Base-by-base conservation (phyloP, 2,329 filamentous ascomycete genomes). In the Trichophyton simii region DNA sequence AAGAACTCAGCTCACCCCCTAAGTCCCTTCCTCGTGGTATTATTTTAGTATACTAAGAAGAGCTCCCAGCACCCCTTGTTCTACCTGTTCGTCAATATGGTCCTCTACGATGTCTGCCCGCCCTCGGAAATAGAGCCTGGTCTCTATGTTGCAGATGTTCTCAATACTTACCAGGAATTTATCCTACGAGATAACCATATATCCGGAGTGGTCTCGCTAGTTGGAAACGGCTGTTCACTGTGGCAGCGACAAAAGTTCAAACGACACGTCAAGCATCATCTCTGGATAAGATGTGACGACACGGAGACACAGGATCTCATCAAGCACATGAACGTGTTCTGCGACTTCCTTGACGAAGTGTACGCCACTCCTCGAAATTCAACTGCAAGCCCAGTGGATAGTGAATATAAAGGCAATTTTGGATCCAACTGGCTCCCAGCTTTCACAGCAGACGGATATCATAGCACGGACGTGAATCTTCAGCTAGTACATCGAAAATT, bases 261-360 rank as follows among this genome's bases (percentile, higher is more conserved):
- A 58, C 68, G 67, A 65, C 13, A 65, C 8, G 67, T 65, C 41
- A 63, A 62, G 52, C 60, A 66, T 62, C 68, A 70, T 46, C 67
- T 66, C 67, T 70, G 64, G 66, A 57, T 71, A 61, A 61, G 69
- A 60, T 69, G 68, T 64, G 65, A 41, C n/a, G 68, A 70, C 52
- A 69, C 67, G 13, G 68, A 66, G 20, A 70, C 68, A 0, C 68
- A 70, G 59, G 67, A 69, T 61, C 68, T 70, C 48, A 66, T 70
- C 3, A 61, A 22, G 34, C 41, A 69, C 63, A 67, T 69, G 67
- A 54, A 60, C 20, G 11, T 38, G 46, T 67, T 66, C 36, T 69
- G 68, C 60, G 66, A 69, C 58, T 70, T 68, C 7, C 67, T 70
- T 41, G 68, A 68, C 34, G 55, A 65, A 48, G 66, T 67, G 65